Conservation (phyloP, 2,329 filamentous ascomycete genomes). For the Neurospora crassa region DNA sequence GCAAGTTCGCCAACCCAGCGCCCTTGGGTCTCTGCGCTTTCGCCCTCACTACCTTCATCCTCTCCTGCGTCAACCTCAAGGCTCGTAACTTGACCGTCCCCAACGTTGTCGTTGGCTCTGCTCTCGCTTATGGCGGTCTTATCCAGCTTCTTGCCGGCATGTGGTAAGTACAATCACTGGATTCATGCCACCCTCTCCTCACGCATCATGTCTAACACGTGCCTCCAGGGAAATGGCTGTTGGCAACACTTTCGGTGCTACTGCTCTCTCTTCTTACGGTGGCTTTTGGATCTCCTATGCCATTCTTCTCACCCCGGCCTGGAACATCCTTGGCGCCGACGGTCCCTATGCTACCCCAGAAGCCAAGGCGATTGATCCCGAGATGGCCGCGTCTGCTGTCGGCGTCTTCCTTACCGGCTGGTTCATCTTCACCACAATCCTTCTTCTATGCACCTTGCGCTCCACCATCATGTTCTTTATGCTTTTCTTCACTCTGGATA, state of each 20-base stretch:
- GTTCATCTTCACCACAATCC: conserved; percentile 76
- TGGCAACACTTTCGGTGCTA: conserved; percentile 82
- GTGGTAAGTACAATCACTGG: conserved; percentile 51
- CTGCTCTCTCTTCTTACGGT: conserved; percentile 70
- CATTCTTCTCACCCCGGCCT: conserved; percentile 60
- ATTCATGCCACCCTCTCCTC: background rate
- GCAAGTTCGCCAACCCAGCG: conserved; percentile 71
- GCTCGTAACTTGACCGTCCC: conserved; percentile 49
- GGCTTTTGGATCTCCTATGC: conserved; percentile 76
- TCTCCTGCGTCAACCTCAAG: conserved; percentile 64
- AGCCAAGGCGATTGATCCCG: conserved; percentile 23
- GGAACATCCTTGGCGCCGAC: conserved; percentile 42
- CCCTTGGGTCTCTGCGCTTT: conserved; percentile 70
- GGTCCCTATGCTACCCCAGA: conserved; percentile 31
- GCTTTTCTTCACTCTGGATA: conserved; percentile 68
- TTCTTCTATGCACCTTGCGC: conserved; percentile 64
- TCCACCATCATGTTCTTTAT: conserved; percentile 71
- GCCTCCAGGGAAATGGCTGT: conserved; percentile 66
- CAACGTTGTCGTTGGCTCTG: conserved; percentile 59
- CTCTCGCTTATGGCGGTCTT: conserved; percentile 68
- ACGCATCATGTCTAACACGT: conserved; percentile 4
- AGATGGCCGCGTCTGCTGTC: conserved; percentile 48
- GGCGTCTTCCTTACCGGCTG: conserved; percentile 70
- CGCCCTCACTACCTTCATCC: conserved; percentile 73
- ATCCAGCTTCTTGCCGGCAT: conserved; percentile 76